phyloP scores from a whole-genome alignment of 2,329 filamentous ascomycete species.

The Exophiala alcalophila region DNA sequence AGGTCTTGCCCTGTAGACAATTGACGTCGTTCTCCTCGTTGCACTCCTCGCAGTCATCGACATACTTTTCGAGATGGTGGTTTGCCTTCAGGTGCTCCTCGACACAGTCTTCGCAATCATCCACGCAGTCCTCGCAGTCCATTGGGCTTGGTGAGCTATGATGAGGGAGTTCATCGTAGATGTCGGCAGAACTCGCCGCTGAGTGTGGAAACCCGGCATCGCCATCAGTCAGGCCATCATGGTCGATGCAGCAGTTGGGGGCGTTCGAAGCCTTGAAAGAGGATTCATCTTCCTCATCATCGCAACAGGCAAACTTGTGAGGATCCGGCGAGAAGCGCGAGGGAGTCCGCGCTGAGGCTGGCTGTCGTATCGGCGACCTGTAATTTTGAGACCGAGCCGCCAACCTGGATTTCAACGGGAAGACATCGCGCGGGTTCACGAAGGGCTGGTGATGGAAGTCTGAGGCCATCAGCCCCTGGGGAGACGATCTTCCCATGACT shows the following conservation, averaged over 20 bases:
- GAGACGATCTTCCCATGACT: slow-evolving; percentile 21
- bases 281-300: slow-evolving; percentile 16
- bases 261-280: slow-evolving; percentile 11
- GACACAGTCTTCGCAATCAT: slow-evolving; percentile 28
- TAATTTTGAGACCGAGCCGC: slow-evolving; percentile 14
- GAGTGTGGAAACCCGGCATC: slow-evolving; percentile 5
- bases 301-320: slow-evolving; percentile 21
- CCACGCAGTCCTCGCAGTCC: slow-evolving; percentile 28
- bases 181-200: slow-evolving; percentile 1
- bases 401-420: slow-evolving; percentile 21
- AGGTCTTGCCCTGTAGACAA: slow-evolving; percentile 16
- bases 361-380: slow-evolving; percentile 16
- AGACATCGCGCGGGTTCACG: slow-evolving; percentile 26
- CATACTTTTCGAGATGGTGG: slow-evolving; percentile 7
- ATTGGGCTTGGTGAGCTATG: slow-evolving; percentile 24
- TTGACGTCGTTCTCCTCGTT: slow-evolving; percentile 24
- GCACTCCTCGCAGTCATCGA: slow-evolving; percentile 29
- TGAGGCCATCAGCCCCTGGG: slow-evolving; percentile 22
- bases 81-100: slow-evolving; percentile 24
- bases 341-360: slow-evolving; percentile 13
- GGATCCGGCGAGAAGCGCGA: slow-evolving; percentile 12
- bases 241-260: slow-evolving; percentile 13
- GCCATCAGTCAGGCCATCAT: slow-evolving; percentile 3
- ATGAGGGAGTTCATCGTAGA: slow-evolving; percentile 13
- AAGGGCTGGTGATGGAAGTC: slow-evolving; percentile 28